Conservation (phyloP, 805 yeast species). For the Jamesozyma jinghongensis region DNA sequence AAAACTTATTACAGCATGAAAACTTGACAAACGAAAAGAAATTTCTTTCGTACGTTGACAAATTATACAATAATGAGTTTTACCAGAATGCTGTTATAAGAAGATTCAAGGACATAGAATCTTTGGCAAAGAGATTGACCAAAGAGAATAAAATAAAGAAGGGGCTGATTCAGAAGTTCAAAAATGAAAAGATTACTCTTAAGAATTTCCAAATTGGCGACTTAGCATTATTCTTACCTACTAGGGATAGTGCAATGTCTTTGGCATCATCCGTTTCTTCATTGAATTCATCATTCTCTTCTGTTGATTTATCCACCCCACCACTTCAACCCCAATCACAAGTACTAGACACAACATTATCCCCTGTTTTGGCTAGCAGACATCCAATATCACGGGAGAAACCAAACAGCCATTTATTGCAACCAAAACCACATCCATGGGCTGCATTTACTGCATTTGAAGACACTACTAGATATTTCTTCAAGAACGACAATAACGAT, state of each 20-base stretch:
- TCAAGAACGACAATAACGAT: conserved; percentile 34
- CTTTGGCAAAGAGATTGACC: conserved; percentile 75
- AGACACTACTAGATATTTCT: conserved; percentile 76
- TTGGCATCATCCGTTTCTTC: conserved; percentile 16
- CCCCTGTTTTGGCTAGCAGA: background rate
- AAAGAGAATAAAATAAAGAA: conserved; percentile 39
- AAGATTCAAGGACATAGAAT: conserved; percentile 83
- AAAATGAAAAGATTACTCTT: conserved; percentile 49
- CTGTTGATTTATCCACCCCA: conserved; percentile 29
- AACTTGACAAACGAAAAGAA: background rate
- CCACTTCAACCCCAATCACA: conserved; percentile 13
- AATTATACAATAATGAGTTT: conserved; percentile 22
- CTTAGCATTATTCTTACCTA: conserved; percentile 76
- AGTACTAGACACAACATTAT: conserved; percentile 11
- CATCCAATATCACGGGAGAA: conserved; percentile 9
- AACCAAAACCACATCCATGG: conserved; percentile 51
- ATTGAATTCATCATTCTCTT: conserved; percentile 28
- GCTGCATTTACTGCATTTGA: conserved; percentile 76
- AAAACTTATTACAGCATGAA: conserved; percentile 5
- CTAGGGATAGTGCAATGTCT: conserved; percentile 34
- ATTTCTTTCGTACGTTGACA: conserved; percentile 10
- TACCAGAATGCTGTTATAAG: conserved; percentile 45
- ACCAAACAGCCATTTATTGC: background rate
- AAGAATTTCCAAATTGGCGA: conserved; percentile 63
- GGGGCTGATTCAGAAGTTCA: conserved; percentile 21